Base-by-base conservation (phyloP, 2,329 filamentous ascomycete species). In the Diatrype stigma region DNA sequence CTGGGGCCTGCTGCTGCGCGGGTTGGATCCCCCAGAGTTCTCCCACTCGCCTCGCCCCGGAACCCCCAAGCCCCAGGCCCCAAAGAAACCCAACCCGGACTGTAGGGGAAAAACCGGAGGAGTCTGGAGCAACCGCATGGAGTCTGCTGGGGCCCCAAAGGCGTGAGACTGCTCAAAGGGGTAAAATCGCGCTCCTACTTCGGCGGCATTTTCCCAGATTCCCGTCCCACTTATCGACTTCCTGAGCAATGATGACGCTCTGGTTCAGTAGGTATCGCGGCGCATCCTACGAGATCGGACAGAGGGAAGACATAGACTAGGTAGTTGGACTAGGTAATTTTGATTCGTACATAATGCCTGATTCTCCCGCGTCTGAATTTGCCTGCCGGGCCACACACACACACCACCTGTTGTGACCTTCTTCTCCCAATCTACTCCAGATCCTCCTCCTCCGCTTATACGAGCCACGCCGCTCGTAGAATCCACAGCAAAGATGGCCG, bases 131-230 rank as follows among this genome's bases (percentile, higher is more conserved):
- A 28, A 26, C 40, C 34, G 34, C 34, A 38, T 30, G 45, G 51
- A 48, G 34, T 35, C 50, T 42, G 54, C 54, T 54, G 54, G 54
- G 51, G 54, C 46, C 54, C 54, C 54, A 38, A 28, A 14, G 8
- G 46, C n/a, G 21, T 14, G 16, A 7, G 17, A 19, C 21, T 23
- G 22, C 21, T 47, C 21, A n/a, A 47, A 22, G 2, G 38, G 45
- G 47, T 42, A 52, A 47, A 46, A 45, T 42, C 28, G 34, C 51
- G 54, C 54, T 48, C 51, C 32, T 56, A 54, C 51, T 50, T 56
- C 54, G 54, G 54, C 42, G 37, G 44, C 51, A 53, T 46, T 56
- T 45, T 21, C 32, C 37, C 47, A 5, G 37, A 21, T 28, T 11
- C 19, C 42, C 32, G 14, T 12, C 46, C 21, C 46, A 47, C 32